Evolutionary conservation across 352 stramenopile genomes (phyloP).

Genomic region (Aphanomyces cochlioides): DNA sequence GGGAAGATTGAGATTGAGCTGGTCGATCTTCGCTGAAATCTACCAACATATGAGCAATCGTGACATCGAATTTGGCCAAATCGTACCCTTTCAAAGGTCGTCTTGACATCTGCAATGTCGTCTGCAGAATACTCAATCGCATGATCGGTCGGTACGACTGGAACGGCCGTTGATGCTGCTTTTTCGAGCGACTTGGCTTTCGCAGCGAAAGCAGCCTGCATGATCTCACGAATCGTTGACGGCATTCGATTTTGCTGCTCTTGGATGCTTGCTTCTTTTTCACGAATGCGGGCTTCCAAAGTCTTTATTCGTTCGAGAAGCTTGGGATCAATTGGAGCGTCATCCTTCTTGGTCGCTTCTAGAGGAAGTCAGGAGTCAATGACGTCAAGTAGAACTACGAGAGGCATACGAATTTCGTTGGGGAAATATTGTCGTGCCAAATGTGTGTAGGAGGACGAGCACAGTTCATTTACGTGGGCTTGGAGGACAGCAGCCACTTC

Average conservation of each 20-base stretch:
- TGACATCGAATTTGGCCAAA: not conserved
- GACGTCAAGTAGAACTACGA: not conserved
- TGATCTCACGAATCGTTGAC: slow-evolving; percentile 7
- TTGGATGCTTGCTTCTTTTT: slow-evolving; percentile 18
- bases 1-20: slow-evolving; percentile 19
- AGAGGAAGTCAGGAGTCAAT: not conserved
- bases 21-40: slow-evolving; percentile 23
- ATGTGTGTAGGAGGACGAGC: slow-evolving; percentile 20
- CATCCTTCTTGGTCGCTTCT: slow-evolving; percentile 17
- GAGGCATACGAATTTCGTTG: not conserved
- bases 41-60: not conserved
- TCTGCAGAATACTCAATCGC: not conserved
- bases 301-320: slow-evolving; percentile 12
- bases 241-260: slow-evolving; percentile 4
- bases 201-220: slow-evolving; percentile 18
- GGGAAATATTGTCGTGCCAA: slow-evolving; percentile 26
- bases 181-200: slow-evolving; percentile 11
- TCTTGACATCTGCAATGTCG: slow-evolving; percentile 23
- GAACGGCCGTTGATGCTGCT: not conserved
- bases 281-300: slow-evolving; percentile 17
- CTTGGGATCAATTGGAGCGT: slow-evolving; percentile 18
- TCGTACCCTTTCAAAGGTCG: slow-evolving; percentile 13
- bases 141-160: not conserved
- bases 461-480: slow-evolving; percentile 28
- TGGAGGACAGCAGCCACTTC: slow-evolving; percentile 22